Base-by-base conservation (phyloP, 495 filamentous ascomycete genomes). In the Aspergillus olivimuriae region DNA sequence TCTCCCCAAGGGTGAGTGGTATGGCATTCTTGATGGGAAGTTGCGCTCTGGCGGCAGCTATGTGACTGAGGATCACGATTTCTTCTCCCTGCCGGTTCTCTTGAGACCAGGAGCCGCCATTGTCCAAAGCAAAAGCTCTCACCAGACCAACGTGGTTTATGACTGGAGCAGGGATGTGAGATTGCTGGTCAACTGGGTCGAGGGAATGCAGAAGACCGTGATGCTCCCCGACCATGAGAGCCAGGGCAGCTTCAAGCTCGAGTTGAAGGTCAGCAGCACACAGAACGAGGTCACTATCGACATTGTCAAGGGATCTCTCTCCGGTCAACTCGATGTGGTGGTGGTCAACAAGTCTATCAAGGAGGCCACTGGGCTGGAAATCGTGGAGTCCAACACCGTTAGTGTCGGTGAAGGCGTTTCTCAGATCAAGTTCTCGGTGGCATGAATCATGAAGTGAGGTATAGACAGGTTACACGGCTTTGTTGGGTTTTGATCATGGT, bases 1-100 rank as follows among this genome's bases (percentile, higher is more conserved):
- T 28, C 35, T 46, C 10, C 44, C 44, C 9, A 33, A 40, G 35
- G 44, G 44, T 12, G 44, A 46, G 2, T 46, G 44, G 44, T 46
- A 46, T 19, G 44, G 44, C 4, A 39, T 46, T 10, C 35, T 46
- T 0, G 44, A 46, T 21, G 44, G 36, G 0, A 46, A 46, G 34
- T 33, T 46, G 24, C 44, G 44, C 8, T 21, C 36, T 7, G 36
- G 44, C 19, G 44, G 44, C 1, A 28, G 44, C 2, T 46, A 46
- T 32, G 36, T 46, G 1, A 23, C 26, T 23, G 44, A 46, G 17
- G 44, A 46, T 7, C 44, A 39, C 23, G 44, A 34, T 24, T 46
- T 46, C 35, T 46, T 39, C n/a, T 46, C 44, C 0, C 11, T 46
- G 10, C 44, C 44, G 1, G 44, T 46, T 3, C 35, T 46, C 15